Conservation (phyloP, 2,329 filamentous ascomycete genomes). For the Cladosporium sp. region DNA sequence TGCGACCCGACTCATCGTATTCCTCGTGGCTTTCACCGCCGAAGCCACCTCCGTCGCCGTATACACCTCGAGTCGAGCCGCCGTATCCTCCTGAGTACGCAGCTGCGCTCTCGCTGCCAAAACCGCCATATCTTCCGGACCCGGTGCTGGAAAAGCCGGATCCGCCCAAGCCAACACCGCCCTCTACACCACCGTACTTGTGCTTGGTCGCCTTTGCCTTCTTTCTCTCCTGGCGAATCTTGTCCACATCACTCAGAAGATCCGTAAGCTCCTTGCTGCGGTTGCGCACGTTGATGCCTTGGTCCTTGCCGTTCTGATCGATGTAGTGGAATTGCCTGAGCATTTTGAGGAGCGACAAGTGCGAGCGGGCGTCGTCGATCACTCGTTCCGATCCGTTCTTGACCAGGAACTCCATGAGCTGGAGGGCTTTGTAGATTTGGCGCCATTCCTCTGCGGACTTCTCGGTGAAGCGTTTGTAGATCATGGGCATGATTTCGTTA, state of each 20-base stretch:
- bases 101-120: slow-evolving; percentile 67
- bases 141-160: slow-evolving; percentile 48
- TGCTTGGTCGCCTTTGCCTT: slow-evolving; percentile 85
- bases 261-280: slow-evolving; percentile 92
- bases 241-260: slow-evolving; percentile 84
- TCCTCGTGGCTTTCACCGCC: slow-evolving; percentile 63
- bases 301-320: slow-evolving; percentile 92
- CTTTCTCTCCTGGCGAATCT: slow-evolving; percentile 69
- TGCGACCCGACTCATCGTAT: slow-evolving; percentile 58
- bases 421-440: slow-evolving; percentile 95
- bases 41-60: slow-evolving; percentile 93
- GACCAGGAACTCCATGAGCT: slow-evolving; percentile 92
- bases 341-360: slow-evolving; percentile 95
- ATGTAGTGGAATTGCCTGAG: slow-evolving; percentile 97
- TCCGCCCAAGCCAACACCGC: slow-evolving; percentile 59
- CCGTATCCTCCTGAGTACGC: slow-evolving; percentile 44
- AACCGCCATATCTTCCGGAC: slow-evolving; percentile 72
- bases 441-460: slow-evolving; percentile 98
- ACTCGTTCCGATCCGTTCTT: slow-evolving; percentile 98
- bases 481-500: slow-evolving; percentile 99
- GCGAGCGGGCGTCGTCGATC: slow-evolving; percentile 91
- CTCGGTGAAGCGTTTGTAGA: slow-evolving; percentile 98
- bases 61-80: slow-evolving; percentile 68
- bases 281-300: slow-evolving; percentile 95
- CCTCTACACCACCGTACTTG: slow-evolving; percentile 93